phyloP scores from a whole-genome alignment of 2,329 filamentous ascomycete genomes.

The Blastomyces gilchristii region DNA sequence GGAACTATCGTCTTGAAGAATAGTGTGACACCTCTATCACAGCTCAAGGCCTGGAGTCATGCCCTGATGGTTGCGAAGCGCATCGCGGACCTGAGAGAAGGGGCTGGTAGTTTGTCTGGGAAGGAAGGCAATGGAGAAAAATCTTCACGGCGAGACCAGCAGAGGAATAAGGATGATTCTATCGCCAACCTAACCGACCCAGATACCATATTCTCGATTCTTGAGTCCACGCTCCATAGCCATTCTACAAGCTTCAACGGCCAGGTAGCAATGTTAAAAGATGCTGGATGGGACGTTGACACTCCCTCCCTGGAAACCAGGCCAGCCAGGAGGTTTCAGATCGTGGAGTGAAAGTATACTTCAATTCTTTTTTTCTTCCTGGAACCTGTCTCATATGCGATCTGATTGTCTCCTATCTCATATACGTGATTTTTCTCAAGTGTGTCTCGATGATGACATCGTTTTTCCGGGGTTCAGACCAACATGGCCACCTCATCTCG shows the following conservation, averaged over 20 bases:
- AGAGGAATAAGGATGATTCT: slow-evolving; percentile 12
- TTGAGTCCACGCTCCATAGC: slow-evolving; percentile 29
- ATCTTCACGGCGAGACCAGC: background rate
- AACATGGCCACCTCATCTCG: too few relatives aligned
- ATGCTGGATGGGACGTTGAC: slow-evolving; percentile 56
- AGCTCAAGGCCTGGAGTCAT: slow-evolving; percentile 55
- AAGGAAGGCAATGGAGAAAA: background rate
- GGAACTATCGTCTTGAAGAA: slow-evolving; percentile 56
- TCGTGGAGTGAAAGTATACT: background rate
- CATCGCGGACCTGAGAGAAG: background rate
- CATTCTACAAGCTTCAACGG: slow-evolving; percentile 36
- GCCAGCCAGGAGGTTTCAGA: slow-evolving; percentile 37
- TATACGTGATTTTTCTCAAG: too few relatives aligned
- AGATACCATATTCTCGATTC: slow-evolving; percentile 35
- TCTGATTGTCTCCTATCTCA: too few relatives aligned
- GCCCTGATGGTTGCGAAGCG: slow-evolving; percentile 41
- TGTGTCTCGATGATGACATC: too few relatives aligned
- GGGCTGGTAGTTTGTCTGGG: background rate
- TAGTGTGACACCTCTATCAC: slow-evolving; percentile 38
- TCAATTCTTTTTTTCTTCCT: background rate
- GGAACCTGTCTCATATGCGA: too few relatives aligned
- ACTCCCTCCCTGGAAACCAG: slow-evolving; percentile 56
- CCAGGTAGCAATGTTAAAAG: slow-evolving; percentile 34
- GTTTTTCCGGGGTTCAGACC: too few relatives aligned
- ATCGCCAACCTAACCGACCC: slow-evolving; percentile 23